These are phyloP conservation scores for Acanthamoeba healyi DNA, from an alignment of 208 protist genomes.

Conservation along the genomic window DNA sequence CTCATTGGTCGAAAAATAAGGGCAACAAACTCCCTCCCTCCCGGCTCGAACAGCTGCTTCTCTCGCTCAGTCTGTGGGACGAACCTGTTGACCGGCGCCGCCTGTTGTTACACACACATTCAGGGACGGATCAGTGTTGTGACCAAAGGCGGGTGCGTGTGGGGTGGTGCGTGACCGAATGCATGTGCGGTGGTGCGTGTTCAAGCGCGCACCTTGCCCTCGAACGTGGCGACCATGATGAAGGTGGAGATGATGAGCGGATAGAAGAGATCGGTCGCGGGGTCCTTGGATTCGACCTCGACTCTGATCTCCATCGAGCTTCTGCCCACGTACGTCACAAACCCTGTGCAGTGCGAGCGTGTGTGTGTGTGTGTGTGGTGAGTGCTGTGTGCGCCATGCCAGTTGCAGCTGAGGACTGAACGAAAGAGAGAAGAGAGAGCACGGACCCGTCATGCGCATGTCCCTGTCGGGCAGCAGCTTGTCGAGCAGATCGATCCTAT, in stretches of 20 bases:
- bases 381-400: too few relatives aligned
- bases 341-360: neutral
- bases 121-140: too few relatives aligned
- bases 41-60: slow-evolving; percentile 63
- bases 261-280: slow-evolving; percentile 16
- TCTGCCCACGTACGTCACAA: slow-evolving; percentile 67
- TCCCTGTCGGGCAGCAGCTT: slow-evolving; percentile 70
- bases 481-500: slow-evolving; percentile 69
- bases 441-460: slow-evolving; percentile 73
- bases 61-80: slow-evolving; percentile 51
- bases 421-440: too few relatives aligned
- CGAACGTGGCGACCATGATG: slow-evolving; percentile 64
- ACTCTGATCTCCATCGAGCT: slow-evolving; percentile 70
- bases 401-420: too few relatives aligned
- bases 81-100: slow-evolving; percentile 56
- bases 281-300: slow-evolving; percentile 71
- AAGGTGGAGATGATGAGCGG: slow-evolving; percentile 62
- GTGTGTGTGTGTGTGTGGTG: too few relatives aligned
- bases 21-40: too few relatives aligned
- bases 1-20: too few relatives aligned
- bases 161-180: neutral
- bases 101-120: too few relatives aligned
- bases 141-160: neutral
- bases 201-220: neutral
- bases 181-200: neutral